Percentiles rank a stretch among this genome's conserved stretches.
These are phyloP conservation scores for Myxozyma melibiosi DNA, from an alignment of 805 yeast genomes.

Conservation along the genomic window DNA sequence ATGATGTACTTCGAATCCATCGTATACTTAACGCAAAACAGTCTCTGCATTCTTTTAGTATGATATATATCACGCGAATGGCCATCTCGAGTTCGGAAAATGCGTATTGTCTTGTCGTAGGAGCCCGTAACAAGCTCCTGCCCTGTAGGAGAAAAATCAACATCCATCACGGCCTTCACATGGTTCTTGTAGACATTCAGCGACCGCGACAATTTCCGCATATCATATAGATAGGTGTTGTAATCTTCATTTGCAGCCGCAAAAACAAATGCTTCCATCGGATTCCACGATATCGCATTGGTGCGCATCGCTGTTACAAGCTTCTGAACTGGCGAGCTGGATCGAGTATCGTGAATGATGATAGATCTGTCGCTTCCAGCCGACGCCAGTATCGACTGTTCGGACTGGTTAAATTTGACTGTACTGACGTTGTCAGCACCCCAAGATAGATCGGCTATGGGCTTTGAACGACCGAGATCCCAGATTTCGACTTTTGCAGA, in stretches of 20 bases:
- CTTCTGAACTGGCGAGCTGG: slow-evolving; percentile 90
- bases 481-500: slow-evolving; percentile 90
- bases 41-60: slow-evolving; percentile 96
- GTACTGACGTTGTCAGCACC: slow-evolving; percentile 88
- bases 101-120: slow-evolving; percentile 88
- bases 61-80: slow-evolving; percentile 95
- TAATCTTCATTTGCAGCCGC: slow-evolving; percentile 94
- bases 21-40: slow-evolving; percentile 78
- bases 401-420: slow-evolving; percentile 87
- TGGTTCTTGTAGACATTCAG: slow-evolving; percentile 90
- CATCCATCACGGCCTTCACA: slow-evolving; percentile 91
- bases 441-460: slow-evolving; percentile 82
- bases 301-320: slow-evolving; percentile 79
- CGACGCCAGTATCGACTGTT: slow-evolving; percentile 84
- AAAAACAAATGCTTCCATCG: slow-evolving; percentile 94
- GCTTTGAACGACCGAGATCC: slow-evolving; percentile 81
- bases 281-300: slow-evolving; percentile 92
- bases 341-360: slow-evolving; percentile 86
- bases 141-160: slow-evolving; percentile 96
- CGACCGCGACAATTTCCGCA: slow-evolving; percentile 85
- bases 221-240: slow-evolving; percentile 91
- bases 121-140: slow-evolving; percentile 94
- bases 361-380: slow-evolving; percentile 90
- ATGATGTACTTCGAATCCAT: slow-evolving; percentile 87
- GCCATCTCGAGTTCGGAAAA: slow-evolving; percentile 74